Evolutionary conservation across 805 yeast species (phyloP).

Genomic region (Lipomyces kockii): DNA sequence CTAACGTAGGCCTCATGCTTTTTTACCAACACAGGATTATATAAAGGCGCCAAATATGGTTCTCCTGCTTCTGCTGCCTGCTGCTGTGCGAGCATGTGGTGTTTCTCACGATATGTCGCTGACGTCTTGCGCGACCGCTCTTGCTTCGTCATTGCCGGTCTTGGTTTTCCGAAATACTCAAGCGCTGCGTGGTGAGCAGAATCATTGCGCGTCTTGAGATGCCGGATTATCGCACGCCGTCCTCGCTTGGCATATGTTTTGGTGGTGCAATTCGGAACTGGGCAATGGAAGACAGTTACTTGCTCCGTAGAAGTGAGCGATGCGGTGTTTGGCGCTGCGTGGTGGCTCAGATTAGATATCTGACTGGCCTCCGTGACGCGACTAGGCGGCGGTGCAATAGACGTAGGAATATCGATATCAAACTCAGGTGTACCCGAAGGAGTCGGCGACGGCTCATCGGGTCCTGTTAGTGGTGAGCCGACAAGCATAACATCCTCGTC

Average conservation of each 20-base stretch:
- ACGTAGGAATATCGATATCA: conserved; percentile 16
- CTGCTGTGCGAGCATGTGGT: conserved; percentile 19
- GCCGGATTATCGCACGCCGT: conserved; percentile 34
- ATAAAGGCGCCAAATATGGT: conserved; percentile 35
- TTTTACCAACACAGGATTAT: conserved; percentile 30
- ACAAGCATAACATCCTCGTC: conserved; percentile 4
- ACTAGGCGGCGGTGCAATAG: conserved; percentile 16
- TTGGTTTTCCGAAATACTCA: conserved; percentile 10
- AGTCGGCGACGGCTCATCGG: background rate
- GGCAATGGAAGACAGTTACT: conserved; percentile 33
- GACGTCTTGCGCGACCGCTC: conserved; percentile 37
- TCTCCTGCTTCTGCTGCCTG: conserved; percentile 25
- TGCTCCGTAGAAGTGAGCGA: conserved; percentile 25
- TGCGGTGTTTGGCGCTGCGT: background rate
- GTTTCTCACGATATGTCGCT: conserved; percentile 33
- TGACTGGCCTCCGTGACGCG: background rate
- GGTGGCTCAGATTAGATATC: background rate
- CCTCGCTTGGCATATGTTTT: conserved; percentile 36
- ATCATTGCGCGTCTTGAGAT: conserved; percentile 20
- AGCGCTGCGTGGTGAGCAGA: conserved; percentile 25
- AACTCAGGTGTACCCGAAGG: conserved; percentile 6
- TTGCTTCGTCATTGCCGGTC: conserved; percentile 30
- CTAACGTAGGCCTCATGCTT: conserved; percentile 36
- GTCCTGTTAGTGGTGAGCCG: background rate
- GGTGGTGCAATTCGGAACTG: conserved; percentile 27